Evolutionary conservation across 306 rosid species (phyloP), one percentile per base, ranked within the genome.

Genomic region (Rosa rugosa): DNA sequence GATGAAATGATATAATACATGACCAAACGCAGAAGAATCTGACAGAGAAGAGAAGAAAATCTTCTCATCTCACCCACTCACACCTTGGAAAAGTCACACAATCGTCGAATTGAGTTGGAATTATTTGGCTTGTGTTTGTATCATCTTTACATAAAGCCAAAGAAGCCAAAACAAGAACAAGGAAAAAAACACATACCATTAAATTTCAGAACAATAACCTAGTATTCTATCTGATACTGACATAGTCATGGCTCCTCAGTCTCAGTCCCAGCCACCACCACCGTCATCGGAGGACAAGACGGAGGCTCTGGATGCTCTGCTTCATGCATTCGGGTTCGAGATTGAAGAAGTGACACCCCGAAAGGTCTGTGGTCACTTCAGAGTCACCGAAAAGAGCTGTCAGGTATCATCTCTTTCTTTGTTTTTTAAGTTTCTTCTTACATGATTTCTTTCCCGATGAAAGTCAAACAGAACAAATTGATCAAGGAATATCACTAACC

Each of bases 301-400:
- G 17, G 80, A 75, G 13, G 83, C 18, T 38, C 45, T 95, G 79
- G 97, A 92, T 77, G 50, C 65, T 23, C 87, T 92, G 2, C 97
- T 95, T 59, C 83, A 88, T 54, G 78, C 73, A 11, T 66, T 87
- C 14, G 99, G 99, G 0, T 95, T 95, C 69, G 79, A 89, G 77
- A 22, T 89, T 31, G 77, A 91, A 44, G 87, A 82, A 0, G 1
- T 91, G 2, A 85, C 98, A 8, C 91, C 96, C 2, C 51, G 79
- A 4, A 90, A 71, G 77, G 86, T 95, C 69, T 27, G 88, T 11
- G 99, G 98, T 18, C 89, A 85, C 45, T 90, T 92, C 42, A 87
- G 18, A 31, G 84, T 95, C 56, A 91, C 95, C 74, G 69, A 66
- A 0, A 92, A 86, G 47, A 89, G 92, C 81, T 90, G 93, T 47